Evolutionary conservation across 176 grass and related monocot species (phyloP).

Genomic region (Tillandsia leiboldiana): DNA sequence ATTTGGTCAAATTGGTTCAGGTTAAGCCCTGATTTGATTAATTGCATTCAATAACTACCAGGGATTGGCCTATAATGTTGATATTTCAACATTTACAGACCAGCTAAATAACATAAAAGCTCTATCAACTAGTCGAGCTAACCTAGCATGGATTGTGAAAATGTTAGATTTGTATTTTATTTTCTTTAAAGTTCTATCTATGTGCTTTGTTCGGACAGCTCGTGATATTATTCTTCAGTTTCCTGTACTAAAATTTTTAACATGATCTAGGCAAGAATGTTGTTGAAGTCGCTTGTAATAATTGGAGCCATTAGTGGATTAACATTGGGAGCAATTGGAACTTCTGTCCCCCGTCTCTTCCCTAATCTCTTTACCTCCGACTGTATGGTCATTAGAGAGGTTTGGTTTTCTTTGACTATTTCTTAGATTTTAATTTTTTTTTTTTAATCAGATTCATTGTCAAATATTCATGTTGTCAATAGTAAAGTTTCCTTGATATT

Average conservation of each 20-base stretch:
- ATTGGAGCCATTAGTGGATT: conserved; percentile 64
- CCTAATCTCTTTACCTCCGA: conserved; percentile 73
- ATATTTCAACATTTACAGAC: too few species aligned
- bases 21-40: too few species aligned
- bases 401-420: conserved; percentile 11
- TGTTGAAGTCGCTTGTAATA: conserved; percentile 77
- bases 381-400: conserved; percentile 56
- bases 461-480: neutral
- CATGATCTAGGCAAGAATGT: conserved; percentile 68
- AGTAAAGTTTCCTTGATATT: neutral
- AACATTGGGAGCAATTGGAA: conserved; percentile 54
- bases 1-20: too few species aligned
- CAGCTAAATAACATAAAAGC: too few species aligned
- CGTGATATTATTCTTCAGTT: conserved; percentile 22
- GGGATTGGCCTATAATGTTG: too few species aligned
- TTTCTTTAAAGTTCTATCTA: neutral
- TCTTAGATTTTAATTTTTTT: neutral
- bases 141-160: too few species aligned
- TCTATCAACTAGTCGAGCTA: too few species aligned
- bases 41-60: too few species aligned
- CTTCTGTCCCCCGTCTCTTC: conserved; percentile 68
- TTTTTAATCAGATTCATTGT: neutral
- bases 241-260: conserved; percentile 12
- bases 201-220: conserved; percentile 9
- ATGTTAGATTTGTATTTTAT: neutral